Base-by-base conservation (phyloP, 148 eudicot genomes). In the Diospyros lotus region DNA sequence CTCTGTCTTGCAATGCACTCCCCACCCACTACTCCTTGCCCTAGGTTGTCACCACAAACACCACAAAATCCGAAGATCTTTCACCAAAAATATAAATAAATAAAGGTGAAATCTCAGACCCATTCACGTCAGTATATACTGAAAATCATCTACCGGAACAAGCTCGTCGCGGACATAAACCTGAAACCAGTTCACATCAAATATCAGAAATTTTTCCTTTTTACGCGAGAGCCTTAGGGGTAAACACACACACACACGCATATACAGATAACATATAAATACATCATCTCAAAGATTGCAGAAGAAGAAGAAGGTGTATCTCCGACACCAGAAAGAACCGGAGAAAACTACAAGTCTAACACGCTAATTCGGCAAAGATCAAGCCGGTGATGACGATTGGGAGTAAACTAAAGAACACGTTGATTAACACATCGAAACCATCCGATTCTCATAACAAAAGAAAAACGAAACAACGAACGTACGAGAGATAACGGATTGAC, bases 61-160 rank as follows among this genome's bases (percentile, higher is more conserved):
- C 10, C 67, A 28, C 44, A 73, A 73, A 61, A 42, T 28, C 12
- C 8, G 14, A 2, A 1, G 51, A 62, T 50, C 43, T 45, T 2
- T 14, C 58, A 28, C 46, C 61, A 48, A 74, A 46, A 61, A 18
- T 28, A 28, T 28, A 28, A 28, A 28, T 28, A 28, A 28, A 28
- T 28, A 28, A 3, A 14, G 58, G n/a, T 63, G 9, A 41, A 48
- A 51, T 39, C 9, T 39, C 68, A 38, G 9, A 13, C 14, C 59
- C 50, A 73, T 62, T 45, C 59, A 44, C 15, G 55, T 38, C 59
- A 14, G 58, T 50, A 50, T 9, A 51, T 39, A 73, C 39, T 50
- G 28, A 8, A 73, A 73, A 63, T 41, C 76, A 50, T 51, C 68
- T 38, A 62, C 59, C 59, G 15, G 61, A 10, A 3, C 15, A 46